phyloP scores from a whole-genome alignment of 2,329 filamentous ascomycete genomes.

The Aspergillus candidus region DNA sequence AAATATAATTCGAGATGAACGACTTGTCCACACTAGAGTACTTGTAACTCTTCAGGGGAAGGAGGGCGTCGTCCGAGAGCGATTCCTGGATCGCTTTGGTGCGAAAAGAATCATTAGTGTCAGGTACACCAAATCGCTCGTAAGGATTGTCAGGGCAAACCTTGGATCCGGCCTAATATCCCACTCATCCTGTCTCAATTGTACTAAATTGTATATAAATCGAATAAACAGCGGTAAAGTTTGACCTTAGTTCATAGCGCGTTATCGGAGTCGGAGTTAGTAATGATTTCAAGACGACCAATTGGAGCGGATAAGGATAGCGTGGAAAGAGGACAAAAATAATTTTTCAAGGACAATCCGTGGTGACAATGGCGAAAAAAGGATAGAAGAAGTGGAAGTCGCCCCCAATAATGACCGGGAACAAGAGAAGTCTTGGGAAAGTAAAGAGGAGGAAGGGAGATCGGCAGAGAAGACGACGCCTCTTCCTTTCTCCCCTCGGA shows the following conservation, averaged over 20 bases:
- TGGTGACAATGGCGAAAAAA: not conserved
- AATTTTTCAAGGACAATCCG: not conserved
- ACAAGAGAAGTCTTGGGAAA: too few relatives aligned
- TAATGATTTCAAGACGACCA: not conserved
- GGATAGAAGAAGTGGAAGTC: not conserved
- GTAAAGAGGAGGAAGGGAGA: not conserved
- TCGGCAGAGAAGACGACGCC: not conserved
- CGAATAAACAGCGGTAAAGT: not conserved
- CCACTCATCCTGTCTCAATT: slow-evolving; percentile 21
- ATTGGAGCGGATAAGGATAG: not conserved
- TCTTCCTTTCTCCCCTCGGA: too few relatives aligned
- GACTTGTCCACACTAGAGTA: slow-evolving; percentile 98
- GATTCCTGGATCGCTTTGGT: slow-evolving; percentile 43
- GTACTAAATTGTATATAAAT: too few relatives aligned
- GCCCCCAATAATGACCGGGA: too few relatives aligned
- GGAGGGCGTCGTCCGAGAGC: slow-evolving; percentile 81
- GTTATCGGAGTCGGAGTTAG: slow-evolving; percentile 4
- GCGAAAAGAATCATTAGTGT: slow-evolving; percentile 2
- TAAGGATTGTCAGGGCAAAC: slow-evolving; percentile 16
- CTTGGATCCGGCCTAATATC: slow-evolving; percentile 32
- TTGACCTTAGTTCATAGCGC: slow-evolving; percentile 10
- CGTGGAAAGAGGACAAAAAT: slow-evolving; percentile 1
- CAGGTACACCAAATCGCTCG: not conserved
- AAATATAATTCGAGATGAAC: slow-evolving; percentile 83
- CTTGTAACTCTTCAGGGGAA: slow-evolving; percentile 91